A percentile compares a stretch with the other conserved stretches of the same genome.
These are phyloP conservation scores for Sphaerobolus stellatus DNA, from an alignment of 1,284 basidiomycete species.

Conservation along the genomic window DNA sequence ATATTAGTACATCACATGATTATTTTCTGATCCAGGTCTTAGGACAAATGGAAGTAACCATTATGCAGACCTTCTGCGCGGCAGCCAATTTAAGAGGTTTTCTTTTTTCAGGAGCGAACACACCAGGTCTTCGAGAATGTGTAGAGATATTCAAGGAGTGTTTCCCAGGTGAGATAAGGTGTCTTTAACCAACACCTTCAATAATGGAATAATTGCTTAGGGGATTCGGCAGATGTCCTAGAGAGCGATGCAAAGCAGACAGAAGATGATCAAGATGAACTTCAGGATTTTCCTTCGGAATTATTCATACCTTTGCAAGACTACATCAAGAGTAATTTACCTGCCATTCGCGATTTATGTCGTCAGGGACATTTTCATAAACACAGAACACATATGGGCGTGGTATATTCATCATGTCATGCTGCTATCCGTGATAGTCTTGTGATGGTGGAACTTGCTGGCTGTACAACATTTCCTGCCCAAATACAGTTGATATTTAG, in stretches of 20 bases:
- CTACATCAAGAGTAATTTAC: too few relatives aligned
- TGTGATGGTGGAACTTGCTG: background rate
- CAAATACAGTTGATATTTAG: background rate
- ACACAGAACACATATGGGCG: background rate
- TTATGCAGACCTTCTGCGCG: conserved; percentile 9
- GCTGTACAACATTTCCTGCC: background rate
- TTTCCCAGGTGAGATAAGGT: background rate
- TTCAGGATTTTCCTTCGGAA: background rate
- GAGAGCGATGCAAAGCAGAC: background rate
- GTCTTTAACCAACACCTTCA: background rate
- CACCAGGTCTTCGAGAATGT: background rate
- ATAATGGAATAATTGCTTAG: background rate
- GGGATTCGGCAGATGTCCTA: background rate
- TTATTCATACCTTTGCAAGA: background rate
- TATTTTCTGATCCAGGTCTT: background rate
- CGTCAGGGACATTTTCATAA: too few relatives aligned
- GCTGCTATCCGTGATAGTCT: background rate
- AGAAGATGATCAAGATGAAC: too few relatives aligned
- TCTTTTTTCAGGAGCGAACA: background rate
- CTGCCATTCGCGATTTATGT: too few relatives aligned
- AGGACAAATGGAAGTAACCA: conserved; percentile 15
- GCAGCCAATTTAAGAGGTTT: conserved; percentile 1
- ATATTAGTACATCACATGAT: background rate
- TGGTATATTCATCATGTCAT: background rate
- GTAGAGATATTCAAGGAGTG: background rate